Base-by-base conservation (phyloP, 2,329 filamentous ascomycete genomes). In the Colletotrichum sojae region DNA sequence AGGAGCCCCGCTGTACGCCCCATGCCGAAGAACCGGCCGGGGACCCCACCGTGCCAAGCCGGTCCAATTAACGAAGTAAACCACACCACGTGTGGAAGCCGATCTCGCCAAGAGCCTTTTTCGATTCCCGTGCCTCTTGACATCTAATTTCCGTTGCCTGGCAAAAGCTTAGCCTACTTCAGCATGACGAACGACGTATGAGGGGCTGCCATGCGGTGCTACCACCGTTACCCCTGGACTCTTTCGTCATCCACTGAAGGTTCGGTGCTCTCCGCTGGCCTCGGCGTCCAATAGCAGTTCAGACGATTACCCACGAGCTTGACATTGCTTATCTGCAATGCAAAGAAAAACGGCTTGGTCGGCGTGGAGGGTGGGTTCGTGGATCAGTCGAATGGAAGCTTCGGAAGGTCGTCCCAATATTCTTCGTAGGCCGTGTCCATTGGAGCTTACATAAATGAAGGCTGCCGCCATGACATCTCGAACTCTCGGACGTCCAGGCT, bases 241-340 rank as follows among this genome's bases (percentile, higher is more conserved):
- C 16, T 53, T 22, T 57, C 59, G 65, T 67, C 65, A 67, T 64
- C 10, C 9, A 20, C 15, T 12, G 16, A n/a, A 40, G 27, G 6
- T 16, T 45, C n/a, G 16, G 15, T 39, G 55, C 39, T 25, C 46
- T 15, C 20, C 20, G 2, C 13, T 10, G 5, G 1, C 12, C 9
- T 15, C 9, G 46, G 31, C 49, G 59, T 20, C 64, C 64, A 67
- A 63, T 67, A 45, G 56, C 9, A 13, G 18, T 1, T n/a, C 52
- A 56, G 13, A 58, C 52, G 53, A 63, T 53, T 67, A 58, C 59
- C 64, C 64, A 67, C 64, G 64, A 63, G 64, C 59, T 40, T 27
- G 46, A 59, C 43, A 18, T 57, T 57, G 20, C 15, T 31, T 27
- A 22, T 63, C 52, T 39, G 25, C 31, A 36, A 10, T 36, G 31